Evolutionary conservation across 148 eudicot species (phyloP), one percentile per base, ranked within the genome.

Genomic region (Camellia granthamiana): DNA sequence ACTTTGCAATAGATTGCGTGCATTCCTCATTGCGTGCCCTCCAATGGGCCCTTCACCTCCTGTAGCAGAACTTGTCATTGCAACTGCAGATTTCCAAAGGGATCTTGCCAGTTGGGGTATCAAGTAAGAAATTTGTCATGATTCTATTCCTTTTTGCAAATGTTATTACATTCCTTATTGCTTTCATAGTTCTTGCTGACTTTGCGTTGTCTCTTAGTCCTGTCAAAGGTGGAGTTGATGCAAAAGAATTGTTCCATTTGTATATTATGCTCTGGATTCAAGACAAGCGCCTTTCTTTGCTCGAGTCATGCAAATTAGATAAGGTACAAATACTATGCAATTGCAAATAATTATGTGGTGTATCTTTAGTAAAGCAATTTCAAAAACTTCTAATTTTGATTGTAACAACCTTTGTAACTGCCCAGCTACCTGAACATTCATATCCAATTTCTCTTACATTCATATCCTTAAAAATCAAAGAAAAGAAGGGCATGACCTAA

Each of bases 191-290:
- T 78, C 64, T 70, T 43, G 51, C 78, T 85, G 52, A 43, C 51
- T 68, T 64, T 79, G 21, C n/a, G 59, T 84, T 16, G 23, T 78
- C 30, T 87, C 69, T 66, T 80, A 94, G 98, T 83, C 87, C 91
- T 78, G 90, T 94, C 72, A 94, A 92, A 89, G 94, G 95, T 61
- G 98, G 98, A 67, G 98, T 94, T 61, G 97, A 91, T 83, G 98
- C 97, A 68, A 94, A 91, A 85, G 98, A 92, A 79, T 62, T 94
- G 88, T 94, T 92, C 85, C 98, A 94, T 84, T 66, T 92, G 85
- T 94, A 94, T 84, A 94, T 94, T 64, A 85, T 93, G 81, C 89
- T 91, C 46, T 94, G 98, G 98, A 94, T 94, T 79, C 91, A 94
- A 81, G 98, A 94, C 85, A 94, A 88, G 85, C 97, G 97, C 38